Conservation (phyloP, 352 stramenopile species). For the Phytopythium chamaehyphon region DNA sequence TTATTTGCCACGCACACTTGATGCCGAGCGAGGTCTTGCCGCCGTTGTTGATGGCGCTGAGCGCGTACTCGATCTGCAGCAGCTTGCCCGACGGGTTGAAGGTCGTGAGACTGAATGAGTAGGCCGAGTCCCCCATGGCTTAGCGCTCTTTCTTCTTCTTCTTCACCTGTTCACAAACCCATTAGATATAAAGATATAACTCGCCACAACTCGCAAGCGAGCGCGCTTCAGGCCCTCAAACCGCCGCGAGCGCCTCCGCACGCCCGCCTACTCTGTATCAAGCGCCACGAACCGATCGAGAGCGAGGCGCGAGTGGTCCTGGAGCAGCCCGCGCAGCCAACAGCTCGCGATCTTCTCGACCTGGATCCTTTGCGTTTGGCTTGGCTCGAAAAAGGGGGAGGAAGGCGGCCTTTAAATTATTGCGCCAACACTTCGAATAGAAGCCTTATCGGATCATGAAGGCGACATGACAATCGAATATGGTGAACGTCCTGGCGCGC, state of each 20-base stretch:
- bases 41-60: constrained; percentile 97
- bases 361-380: constrained; percentile 9
- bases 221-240: not conserved
- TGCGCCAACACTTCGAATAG: too few relatives aligned
- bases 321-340: not conserved
- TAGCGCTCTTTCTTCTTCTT: constrained; percentile 9
- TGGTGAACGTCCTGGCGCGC: constrained; percentile 23
- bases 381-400: not conserved
- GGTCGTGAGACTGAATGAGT: constrained; percentile 99
- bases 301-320: not conserved
- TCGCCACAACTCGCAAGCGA: not conserved
- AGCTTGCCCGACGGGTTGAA: constrained; percentile 99
- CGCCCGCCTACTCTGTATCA: not conserved
- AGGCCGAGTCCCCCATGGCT: constrained; percentile 96
- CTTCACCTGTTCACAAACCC: not conserved
- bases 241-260: not conserved
- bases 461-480: constrained; percentile 1
- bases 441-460: not conserved
- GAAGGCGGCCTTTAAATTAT: too few relatives aligned
- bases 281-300: not conserved
- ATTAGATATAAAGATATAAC: not conserved
- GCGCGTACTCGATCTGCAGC: constrained; percentile 99
- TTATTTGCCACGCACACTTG: constrained; percentile 55
- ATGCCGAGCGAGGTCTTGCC: constrained; percentile 98
- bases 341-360: constrained; percentile 8